Percentiles rank a stretch among this genome's conserved stretches.
Evolutionary conservation across 129 eudicot species (phyloP).

Genomic region (Silybum marianum): DNA sequence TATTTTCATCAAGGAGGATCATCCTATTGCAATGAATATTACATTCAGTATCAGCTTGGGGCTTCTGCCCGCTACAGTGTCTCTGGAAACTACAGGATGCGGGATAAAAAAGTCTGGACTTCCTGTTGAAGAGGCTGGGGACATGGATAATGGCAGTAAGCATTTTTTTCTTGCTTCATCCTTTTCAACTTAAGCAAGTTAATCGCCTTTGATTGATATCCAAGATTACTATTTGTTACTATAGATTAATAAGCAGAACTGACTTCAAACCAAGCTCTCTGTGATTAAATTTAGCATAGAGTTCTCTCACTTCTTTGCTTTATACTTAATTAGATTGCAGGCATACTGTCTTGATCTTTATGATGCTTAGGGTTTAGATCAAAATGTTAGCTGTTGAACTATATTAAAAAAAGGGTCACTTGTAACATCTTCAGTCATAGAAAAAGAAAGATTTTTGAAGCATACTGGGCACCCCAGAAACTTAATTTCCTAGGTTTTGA

Average conservation of each 20-base stretch:
- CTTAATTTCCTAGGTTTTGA: background rate
- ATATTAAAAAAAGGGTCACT: background rate
- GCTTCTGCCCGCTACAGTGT: slow-evolving; percentile 71
- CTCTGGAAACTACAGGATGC: slow-evolving; percentile 80
- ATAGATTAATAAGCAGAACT: slow-evolving; percentile 7
- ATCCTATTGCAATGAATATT: slow-evolving; percentile 78
- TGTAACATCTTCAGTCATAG: background rate
- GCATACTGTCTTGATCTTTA: background rate
- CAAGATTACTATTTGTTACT: background rate
- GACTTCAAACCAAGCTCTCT: background rate
- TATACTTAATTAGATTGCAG: background rate
- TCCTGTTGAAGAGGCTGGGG: slow-evolving; percentile 73
- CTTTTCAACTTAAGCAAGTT: background rate
- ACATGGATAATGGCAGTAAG: slow-evolving; percentile 68
- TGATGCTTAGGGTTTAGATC: background rate
- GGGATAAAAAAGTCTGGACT: slow-evolving; percentile 83
- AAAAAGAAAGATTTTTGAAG: background rate
- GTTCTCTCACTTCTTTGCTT: slow-evolving; percentile 4
- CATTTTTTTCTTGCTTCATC: slow-evolving; percentile 12
- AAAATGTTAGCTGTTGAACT: background rate
- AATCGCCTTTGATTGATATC: background rate
- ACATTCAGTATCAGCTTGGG: slow-evolving; percentile 78
- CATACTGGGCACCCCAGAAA: background rate
- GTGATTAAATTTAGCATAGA: background rate
- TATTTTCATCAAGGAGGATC: slow-evolving; percentile 72